Conservation (phyloP, 2,329 filamentous ascomycete species). For the Verticillium isaacii region DNA sequence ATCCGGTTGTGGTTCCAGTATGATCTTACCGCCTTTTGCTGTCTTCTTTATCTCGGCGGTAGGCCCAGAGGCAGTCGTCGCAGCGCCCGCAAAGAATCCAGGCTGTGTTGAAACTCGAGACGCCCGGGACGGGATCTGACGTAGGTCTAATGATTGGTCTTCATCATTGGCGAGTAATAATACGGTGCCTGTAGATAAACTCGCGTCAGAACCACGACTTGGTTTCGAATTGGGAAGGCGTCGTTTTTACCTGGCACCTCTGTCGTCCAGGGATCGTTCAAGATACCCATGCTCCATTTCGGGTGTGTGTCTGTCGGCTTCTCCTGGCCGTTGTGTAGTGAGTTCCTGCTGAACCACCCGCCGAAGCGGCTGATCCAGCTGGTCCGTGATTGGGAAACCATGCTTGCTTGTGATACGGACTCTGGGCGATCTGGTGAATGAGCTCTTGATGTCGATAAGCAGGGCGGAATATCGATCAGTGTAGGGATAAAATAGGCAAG, state of each 20-base stretch:
- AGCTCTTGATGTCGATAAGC: too few relatives aligned
- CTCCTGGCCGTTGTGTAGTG: too few relatives aligned
- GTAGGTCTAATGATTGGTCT: conserved; percentile 55
- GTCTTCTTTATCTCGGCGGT: conserved; percentile 57
- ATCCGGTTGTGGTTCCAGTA: conserved; percentile 87
- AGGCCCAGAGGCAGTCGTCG: conserved; percentile 5
- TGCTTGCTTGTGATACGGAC: too few relatives aligned
- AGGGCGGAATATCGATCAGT: too few relatives aligned
- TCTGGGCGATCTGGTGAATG: too few relatives aligned
- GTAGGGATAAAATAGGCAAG: too few relatives aligned
- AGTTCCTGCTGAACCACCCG: too few relatives aligned
- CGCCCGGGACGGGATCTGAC: conserved; percentile 50
- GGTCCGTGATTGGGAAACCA: too few relatives aligned
- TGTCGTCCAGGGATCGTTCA: conserved; percentile 75
- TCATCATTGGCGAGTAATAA: conserved; percentile 49
- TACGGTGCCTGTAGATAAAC: conserved; percentile 43
- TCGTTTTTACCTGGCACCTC: conserved; percentile 71
- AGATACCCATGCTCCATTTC: conserved; percentile 68
- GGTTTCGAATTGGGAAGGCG: background rate
- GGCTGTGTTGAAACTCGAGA: conserved; percentile 53
- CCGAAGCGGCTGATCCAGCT: too few relatives aligned
- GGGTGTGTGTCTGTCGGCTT: conserved; percentile 11
- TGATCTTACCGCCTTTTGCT: conserved; percentile 76
- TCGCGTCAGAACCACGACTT: background rate
- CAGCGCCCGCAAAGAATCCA: conserved; percentile 24